phyloP scores from a whole-genome alignment of 2,329 filamentous ascomycete species.

The Fusarium sp. region DNA sequence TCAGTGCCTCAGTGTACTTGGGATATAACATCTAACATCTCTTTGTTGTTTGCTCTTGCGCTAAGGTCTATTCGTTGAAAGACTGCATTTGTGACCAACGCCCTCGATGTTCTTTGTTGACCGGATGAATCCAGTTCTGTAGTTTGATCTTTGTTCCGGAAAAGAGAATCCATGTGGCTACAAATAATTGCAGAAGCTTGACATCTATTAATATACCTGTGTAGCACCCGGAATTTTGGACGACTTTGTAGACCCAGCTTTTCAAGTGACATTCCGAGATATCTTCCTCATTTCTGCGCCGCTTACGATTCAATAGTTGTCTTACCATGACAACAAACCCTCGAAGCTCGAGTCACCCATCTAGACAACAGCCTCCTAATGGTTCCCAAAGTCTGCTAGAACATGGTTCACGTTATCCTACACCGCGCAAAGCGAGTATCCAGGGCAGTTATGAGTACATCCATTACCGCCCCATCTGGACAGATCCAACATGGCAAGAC shows the following conservation, averaged over 20 bases:
- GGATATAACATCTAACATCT: background rate
- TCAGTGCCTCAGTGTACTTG: background rate
- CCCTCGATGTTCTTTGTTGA: background rate
- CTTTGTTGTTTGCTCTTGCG: constrained; percentile 14
- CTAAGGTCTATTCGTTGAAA: background rate
- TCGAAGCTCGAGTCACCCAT: too few relatives aligned
- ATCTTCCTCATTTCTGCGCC: background rate
- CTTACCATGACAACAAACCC: constrained; percentile 10
- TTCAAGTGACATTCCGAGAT: background rate
- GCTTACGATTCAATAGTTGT: background rate
- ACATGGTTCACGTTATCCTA: background rate
- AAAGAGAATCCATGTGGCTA: background rate
- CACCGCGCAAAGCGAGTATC: background rate
- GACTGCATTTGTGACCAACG: background rate
- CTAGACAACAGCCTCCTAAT: background rate
- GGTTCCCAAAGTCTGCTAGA: background rate
- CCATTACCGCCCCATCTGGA: constrained; percentile 44
- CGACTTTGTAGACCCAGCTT: background rate
- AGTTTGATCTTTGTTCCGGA: background rate
- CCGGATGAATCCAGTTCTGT: background rate
- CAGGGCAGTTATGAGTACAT: constrained; percentile 16
- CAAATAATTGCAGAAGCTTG: background rate
- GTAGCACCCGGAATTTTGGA: background rate
- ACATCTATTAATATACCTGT: background rate
- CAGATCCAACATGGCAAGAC: constrained; percentile 45